Percentiles rank a stretch among this genome's conserved stretches.
Evolutionary conservation across 116 monocot genomes (phyloP).

Genomic region (Zostera marina): DNA sequence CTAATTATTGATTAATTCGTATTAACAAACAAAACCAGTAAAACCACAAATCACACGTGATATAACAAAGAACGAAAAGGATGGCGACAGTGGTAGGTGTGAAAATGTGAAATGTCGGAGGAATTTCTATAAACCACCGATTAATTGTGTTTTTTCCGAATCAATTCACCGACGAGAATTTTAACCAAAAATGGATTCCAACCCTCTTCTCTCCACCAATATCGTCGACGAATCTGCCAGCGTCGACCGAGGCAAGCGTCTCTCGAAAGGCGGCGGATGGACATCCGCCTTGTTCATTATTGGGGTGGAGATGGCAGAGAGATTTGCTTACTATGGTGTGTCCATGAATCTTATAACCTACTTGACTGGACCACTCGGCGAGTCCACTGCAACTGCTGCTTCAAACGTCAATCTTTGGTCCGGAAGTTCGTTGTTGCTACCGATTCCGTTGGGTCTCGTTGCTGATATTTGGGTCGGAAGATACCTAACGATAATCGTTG

Average conservation of each 20-base stretch:
- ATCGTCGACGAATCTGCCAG: conserved; percentile 6
- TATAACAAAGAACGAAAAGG: no score
- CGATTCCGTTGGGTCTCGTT: conserved; percentile 18
- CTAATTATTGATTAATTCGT: no score
- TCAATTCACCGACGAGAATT: no score
- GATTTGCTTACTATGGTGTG: conserved; percentile 28
- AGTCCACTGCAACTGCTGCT: conserved; percentile 29
- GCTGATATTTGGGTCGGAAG: conserved; percentile 25
- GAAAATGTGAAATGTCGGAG: no score
- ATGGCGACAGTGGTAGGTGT: no score
- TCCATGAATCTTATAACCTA: conserved; percentile 28
- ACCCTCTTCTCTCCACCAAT: background rate
- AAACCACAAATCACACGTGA: no score
- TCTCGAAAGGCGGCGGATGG: conserved; percentile 33
- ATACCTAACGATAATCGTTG: conserved; percentile 14
- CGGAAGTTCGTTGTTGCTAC: conserved; percentile 14
- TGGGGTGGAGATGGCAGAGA: conserved; percentile 35
- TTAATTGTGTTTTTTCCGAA: no score
- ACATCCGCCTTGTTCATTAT: conserved; percentile 53
- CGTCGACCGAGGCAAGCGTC: conserved; percentile 22
- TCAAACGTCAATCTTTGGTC: conserved; percentile 19
- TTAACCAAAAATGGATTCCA: background rate
- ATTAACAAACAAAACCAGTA: no score
- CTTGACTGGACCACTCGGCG: conserved; percentile 18
- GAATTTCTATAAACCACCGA: no score